Evolutionary conservation across 345 rosid species (phyloP), one percentile per base, ranked within the genome.

Genomic region (Erodium maritimum): DNA sequence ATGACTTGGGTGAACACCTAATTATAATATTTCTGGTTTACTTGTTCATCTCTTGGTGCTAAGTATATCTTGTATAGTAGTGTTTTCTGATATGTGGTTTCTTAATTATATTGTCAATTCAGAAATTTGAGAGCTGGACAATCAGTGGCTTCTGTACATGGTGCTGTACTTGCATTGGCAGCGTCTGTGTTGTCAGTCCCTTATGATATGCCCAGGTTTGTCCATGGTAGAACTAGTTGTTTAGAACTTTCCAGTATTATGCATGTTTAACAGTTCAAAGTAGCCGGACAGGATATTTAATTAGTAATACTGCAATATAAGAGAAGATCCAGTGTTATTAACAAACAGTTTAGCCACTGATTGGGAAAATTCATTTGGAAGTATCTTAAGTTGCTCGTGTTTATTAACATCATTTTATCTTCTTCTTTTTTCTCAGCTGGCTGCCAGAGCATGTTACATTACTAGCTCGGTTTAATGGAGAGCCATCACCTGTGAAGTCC

Each of bases 171-270:
- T 72, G 99, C 96, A 64, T 77, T 93, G 76, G 90, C 79, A 19
- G 99, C 99, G 73, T 83, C 96, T 52, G 99, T 87, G 61, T 72
- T 93, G 62, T 93, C 99, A 60, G 94, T 87, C 61, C 95, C 99
- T 58, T 93, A 93, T 73, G 99, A 93, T 71, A 89, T 93, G 89
- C 99, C 96, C 77, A 72, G 99, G 99, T 93, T 19, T 58, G 82
- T 70, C 58, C 57, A 25, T 56, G n/a, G n/a, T 63, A 56, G 55
- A 59, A 21, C 17, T 51, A 59, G 23, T 50, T 52, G 21, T 54
- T 6, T 23, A 17, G 17, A 14, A n/a, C 17, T n/a, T 25, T 45
- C 42, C 33, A 10, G 19, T 34, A 23, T 52, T 58, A n/a, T 50
- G 37, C 46, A 22, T 4, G 29, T 37, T 51, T 17, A 18, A 45